These are phyloP conservation scores for Ensete ventricosum DNA, from an alignment of 176 grass and related monocot genomes.

Conservation along the genomic window DNA sequence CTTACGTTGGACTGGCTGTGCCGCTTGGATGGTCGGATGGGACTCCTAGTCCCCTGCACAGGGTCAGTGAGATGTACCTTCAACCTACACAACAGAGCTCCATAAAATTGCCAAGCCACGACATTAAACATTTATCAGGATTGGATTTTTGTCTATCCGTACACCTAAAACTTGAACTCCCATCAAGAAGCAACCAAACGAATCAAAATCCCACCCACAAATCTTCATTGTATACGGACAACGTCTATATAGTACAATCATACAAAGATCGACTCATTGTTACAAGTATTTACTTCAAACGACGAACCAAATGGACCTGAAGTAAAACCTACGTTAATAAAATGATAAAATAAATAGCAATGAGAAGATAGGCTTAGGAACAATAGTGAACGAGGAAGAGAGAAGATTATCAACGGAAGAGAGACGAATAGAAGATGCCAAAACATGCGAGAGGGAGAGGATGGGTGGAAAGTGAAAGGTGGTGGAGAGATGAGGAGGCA, in stretches of 20 bases:
- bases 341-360: too few relatives aligned
- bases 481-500: too few relatives aligned
- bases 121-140: slow-evolving; percentile 15
- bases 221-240: background rate
- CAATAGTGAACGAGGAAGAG: too few relatives aligned
- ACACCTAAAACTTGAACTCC: background rate
- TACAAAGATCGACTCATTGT: background rate
- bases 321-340: background rate
- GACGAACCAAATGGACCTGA: background rate
- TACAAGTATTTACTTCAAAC: background rate
- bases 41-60: slow-evolving; percentile 67
- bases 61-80: slow-evolving; percentile 69
- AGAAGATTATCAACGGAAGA: too few relatives aligned
- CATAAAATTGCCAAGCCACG: slow-evolving; percentile 4
- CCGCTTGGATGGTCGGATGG: slow-evolving; percentile 41
- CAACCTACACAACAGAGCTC: slow-evolving; percentile 35
- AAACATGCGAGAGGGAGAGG: too few relatives aligned
- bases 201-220: background rate
- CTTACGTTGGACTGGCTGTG: slow-evolving; percentile 49
- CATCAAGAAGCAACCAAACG: background rate
- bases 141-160: background rate
- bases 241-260: background rate
- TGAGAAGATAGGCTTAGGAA: too few relatives aligned
- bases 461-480: too few relatives aligned
- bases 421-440: too few relatives aligned